Evolutionary conservation across 2,329 filamentous ascomycete genomes (phyloP).

Genomic region (Clarireedia homoeocarpa): DNA sequence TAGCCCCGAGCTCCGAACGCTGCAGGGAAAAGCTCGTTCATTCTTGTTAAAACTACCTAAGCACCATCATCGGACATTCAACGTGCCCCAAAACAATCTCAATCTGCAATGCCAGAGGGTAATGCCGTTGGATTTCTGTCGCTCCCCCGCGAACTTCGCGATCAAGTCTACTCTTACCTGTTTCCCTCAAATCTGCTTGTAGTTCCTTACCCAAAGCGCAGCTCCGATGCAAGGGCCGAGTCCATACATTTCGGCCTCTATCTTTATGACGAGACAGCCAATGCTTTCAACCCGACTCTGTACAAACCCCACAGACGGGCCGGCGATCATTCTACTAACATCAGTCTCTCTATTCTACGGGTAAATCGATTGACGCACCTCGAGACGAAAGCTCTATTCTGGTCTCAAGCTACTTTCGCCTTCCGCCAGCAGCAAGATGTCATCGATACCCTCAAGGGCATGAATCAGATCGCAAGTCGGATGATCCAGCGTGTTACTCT

Average conservation of each 20-base stretch:
- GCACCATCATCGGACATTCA: neutral
- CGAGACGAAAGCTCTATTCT: neutral
- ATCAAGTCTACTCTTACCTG: neutral
- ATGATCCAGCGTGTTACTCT: neutral
- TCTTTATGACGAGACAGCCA: neutral
- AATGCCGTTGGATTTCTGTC: neutral
- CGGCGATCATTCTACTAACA: neutral
- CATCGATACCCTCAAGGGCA: neutral
- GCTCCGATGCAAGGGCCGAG: neutral
- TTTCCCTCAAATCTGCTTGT: neutral
- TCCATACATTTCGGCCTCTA: neutral
- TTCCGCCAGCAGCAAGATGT: neutral
- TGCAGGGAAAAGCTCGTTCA: too few relatives aligned
- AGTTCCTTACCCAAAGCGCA: neutral
- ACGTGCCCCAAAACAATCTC: too few relatives aligned
- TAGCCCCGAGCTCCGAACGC: too few relatives aligned
- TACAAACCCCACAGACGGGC: neutral
- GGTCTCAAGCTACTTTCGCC: neutral
- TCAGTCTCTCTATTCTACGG: neutral
- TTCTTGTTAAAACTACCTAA: too few relatives aligned
- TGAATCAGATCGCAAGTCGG: neutral
- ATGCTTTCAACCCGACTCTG: neutral
- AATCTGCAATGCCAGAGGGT: neutral
- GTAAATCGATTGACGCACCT: neutral
- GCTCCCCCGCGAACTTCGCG: neutral